Conservation (phyloP, 495 filamentous ascomycete species). For the Achaetomiella virescens region DNA sequence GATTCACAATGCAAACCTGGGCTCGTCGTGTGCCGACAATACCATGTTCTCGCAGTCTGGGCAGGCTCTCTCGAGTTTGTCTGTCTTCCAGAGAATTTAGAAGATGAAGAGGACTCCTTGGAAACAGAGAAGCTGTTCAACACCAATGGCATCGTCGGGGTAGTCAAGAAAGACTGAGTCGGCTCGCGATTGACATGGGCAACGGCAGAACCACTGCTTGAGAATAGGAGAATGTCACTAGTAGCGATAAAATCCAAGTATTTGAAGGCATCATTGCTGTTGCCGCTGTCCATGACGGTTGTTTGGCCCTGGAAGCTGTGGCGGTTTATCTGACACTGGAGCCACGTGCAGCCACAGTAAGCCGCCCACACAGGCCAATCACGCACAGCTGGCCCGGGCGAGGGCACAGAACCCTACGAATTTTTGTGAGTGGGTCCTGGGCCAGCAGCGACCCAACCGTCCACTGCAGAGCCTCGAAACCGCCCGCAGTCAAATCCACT, state of each 20-base stretch:
- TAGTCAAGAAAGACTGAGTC: no score
- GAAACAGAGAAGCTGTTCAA: no score
- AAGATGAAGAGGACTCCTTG: not conserved
- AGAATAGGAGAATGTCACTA: no score
- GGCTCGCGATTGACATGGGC: no score
- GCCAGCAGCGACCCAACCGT: slow-evolving; percentile 14
- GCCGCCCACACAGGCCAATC: slow-evolving; percentile 8
- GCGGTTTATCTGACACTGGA: not conserved
- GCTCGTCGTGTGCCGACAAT: slow-evolving; percentile 44
- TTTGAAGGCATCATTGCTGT: no score
- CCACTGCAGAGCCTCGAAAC: slow-evolving; percentile 14
- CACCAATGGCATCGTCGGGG: no score
- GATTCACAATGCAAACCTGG: slow-evolving; percentile 57
- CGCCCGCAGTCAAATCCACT: slow-evolving; percentile 25
- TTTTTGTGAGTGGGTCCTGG: slow-evolving; percentile 27
- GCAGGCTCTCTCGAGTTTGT: slow-evolving; percentile 28
- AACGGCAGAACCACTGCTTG: no score
- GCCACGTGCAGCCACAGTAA: slow-evolving; percentile 12
- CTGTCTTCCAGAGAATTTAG: slow-evolving; percentile 27
- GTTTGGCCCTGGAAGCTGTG: not conserved
- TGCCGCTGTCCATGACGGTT: no score
- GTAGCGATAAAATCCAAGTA: no score
- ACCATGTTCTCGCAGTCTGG: slow-evolving; percentile 39
- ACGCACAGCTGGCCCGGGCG: slow-evolving; percentile 13
- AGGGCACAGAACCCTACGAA: slow-evolving; percentile 36